Conservation (phyloP, 1,284 basidiomycete species). For the Naganishia liquefaciens region DNA sequence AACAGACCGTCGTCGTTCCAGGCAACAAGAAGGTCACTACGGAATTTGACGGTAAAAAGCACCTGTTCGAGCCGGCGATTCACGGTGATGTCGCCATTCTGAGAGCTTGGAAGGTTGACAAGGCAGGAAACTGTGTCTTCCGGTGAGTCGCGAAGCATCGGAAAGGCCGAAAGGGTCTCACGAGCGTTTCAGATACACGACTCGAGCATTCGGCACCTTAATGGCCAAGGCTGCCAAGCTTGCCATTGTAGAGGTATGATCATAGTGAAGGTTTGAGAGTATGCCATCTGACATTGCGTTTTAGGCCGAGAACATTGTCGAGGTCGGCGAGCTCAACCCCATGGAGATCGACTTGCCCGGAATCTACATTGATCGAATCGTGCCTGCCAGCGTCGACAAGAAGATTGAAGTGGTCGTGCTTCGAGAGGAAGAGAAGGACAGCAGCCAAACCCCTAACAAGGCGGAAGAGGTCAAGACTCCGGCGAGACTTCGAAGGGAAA, state of each 20-base stretch:
- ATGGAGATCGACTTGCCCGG: conserved; percentile 79
- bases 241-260: conserved; percentile 79
- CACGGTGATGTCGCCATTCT: conserved; percentile 86
- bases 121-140: conserved; percentile 82
- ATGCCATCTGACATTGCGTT: not conserved
- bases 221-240: conserved; percentile 88
- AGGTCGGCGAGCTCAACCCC: conserved; percentile 77
- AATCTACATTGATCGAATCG: conserved; percentile 84
- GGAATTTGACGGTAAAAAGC: conserved; percentile 78
- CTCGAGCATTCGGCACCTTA: conserved; percentile 81
- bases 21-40: conserved; percentile 77
- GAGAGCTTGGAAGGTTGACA: conserved; percentile 93
- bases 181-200: conserved; percentile 66
- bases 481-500: conserved; percentile 59
- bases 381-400: conserved; percentile 74
- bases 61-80: conserved; percentile 83
- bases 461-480: conserved; percentile 55
- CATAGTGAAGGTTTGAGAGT: not conserved
- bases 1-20: conserved; percentile 60
- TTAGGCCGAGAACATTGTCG: conserved; percentile 88
- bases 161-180: not conserved
- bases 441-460: conserved; percentile 34
- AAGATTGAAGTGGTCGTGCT: conserved; percentile 72
- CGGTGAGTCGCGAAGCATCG: conserved; percentile 57
- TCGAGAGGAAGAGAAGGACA: conserved; percentile 41